These are phyloP conservation scores for Quercus rubra DNA, from an alignment of 306 rosid genomes.

Conservation along the genomic window DNA sequence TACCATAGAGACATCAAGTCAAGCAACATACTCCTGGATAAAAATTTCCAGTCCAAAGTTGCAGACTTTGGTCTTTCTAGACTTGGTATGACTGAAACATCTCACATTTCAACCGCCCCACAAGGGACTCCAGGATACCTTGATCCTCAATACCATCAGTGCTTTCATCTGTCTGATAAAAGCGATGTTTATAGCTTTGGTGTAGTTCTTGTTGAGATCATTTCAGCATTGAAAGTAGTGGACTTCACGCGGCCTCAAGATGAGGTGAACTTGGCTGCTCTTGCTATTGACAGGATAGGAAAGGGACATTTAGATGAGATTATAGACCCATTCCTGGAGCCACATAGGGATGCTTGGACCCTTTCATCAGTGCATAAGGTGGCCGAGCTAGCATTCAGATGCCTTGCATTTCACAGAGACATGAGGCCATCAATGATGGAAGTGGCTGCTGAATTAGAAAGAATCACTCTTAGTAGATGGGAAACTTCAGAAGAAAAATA, in stretches of 20 bases:
- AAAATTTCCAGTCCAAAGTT: slow-evolving; percentile 62
- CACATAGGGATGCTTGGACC: slow-evolving; percentile 40
- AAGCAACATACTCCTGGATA: slow-evolving; percentile 77
- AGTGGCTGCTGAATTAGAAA: slow-evolving; percentile 76
- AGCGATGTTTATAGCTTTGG: slow-evolving; percentile 95
- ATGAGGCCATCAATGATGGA: slow-evolving; percentile 92
- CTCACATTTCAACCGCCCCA: slow-evolving; percentile 91
- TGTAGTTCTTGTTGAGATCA: slow-evolving; percentile 85
- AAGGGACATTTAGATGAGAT: slow-evolving; percentile 65
- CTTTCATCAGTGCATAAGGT: slow-evolving; percentile 55
- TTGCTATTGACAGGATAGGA: slow-evolving; percentile 63
- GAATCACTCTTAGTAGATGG: slow-evolving; percentile 43
- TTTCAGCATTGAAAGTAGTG: slow-evolving; percentile 74
- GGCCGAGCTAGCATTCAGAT: slow-evolving; percentile 88
- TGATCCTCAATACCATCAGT: slow-evolving; percentile 94
- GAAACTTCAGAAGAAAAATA: slow-evolving; percentile 37
- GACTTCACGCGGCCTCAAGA: slow-evolving; percentile 74
- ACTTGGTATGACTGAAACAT: slow-evolving; percentile 67
- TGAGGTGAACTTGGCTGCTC: slow-evolving; percentile 76
- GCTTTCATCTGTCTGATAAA: slow-evolving; percentile 87
- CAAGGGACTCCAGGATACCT: slow-evolving; percentile 98
- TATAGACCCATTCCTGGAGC: slow-evolving; percentile 58
- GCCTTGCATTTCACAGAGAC: slow-evolving; percentile 87
- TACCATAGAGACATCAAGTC: slow-evolving; percentile 92
- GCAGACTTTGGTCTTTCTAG: slow-evolving; percentile 98